These are phyloP conservation scores for Cucurbita pepo DNA, from an alignment of 306 rosid genomes.

Conservation along the genomic window DNA sequence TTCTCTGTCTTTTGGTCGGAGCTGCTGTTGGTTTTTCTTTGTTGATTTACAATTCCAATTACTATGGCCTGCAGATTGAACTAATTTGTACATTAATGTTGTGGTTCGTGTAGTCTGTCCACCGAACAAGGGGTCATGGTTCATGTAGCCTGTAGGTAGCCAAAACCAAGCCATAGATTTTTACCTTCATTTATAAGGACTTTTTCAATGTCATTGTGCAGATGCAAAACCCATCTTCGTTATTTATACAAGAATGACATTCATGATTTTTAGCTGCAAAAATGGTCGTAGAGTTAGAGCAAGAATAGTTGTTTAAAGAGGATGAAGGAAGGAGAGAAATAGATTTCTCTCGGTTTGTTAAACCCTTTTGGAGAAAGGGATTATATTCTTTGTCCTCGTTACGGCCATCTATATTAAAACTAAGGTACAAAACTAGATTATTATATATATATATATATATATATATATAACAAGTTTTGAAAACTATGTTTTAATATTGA, in stretches of 20 bases:
- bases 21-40: not conserved
- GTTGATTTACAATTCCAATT: not conserved
- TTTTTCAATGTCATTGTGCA: not conserved
- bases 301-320: too few species aligned
- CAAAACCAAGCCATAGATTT: not conserved
- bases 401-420: too few species aligned
- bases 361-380: too few species aligned
- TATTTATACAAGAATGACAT: not conserved
- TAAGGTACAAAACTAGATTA: too few species aligned
- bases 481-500: too few species aligned
- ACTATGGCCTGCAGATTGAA: not conserved
- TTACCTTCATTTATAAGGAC: not conserved
- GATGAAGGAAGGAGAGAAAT: too few species aligned
- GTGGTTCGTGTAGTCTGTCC: not conserved
- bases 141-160: not conserved
- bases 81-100: not conserved
- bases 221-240: not conserved
- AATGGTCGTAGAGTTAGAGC: too few species aligned
- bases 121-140: not conserved
- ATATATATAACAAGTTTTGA: too few species aligned
- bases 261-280: not conserved
- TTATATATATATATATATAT: too few species aligned
- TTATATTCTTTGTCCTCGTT: too few species aligned
- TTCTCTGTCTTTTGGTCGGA: conserved; percentile 6
- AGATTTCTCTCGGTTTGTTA: too few species aligned